phyloP scores from a whole-genome alignment of 78 protist species.

The Dictyostelium capitatum region DNA sequence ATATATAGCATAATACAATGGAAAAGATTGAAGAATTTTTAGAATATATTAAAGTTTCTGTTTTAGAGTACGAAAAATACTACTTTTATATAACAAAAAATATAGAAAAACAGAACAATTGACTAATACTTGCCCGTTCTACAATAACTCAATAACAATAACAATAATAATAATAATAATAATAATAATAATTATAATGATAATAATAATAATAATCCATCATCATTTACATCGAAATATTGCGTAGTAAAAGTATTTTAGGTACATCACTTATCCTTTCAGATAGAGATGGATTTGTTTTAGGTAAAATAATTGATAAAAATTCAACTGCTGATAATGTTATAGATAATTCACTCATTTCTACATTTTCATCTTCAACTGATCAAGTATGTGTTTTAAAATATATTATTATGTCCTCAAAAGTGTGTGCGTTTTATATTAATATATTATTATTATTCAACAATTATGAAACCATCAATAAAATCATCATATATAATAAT shows the following conservation, averaged over 20 bases:
- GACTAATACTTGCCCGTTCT: too few species aligned
- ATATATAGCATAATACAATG: background rate
- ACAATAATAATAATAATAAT: background rate
- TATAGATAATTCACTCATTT: conserved; percentile 52
- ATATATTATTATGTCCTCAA: too few species aligned
- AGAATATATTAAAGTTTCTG: background rate
- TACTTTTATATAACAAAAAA: background rate
- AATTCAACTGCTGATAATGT: conserved; percentile 40
- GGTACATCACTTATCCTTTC: conserved; percentile 63
- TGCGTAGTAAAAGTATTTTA: background rate
- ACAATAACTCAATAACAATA: background rate
- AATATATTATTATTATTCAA: too few species aligned
- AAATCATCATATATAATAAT: background rate
- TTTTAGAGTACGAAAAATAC: background rate
- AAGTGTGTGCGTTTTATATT: too few species aligned
- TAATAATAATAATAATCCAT: background rate
- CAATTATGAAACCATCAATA: too few species aligned
- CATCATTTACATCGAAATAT: background rate
- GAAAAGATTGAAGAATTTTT: conserved; percentile 1
- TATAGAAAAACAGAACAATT: too few species aligned
- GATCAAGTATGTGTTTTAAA: conserved; percentile 69
- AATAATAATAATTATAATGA: background rate
- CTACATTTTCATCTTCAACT: conserved; percentile 65
- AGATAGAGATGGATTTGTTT: conserved; percentile 79
- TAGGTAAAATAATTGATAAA: conserved; percentile 49